Base-by-base conservation (phyloP, 345 rosid species). In the Reutealis trisperma region DNA sequence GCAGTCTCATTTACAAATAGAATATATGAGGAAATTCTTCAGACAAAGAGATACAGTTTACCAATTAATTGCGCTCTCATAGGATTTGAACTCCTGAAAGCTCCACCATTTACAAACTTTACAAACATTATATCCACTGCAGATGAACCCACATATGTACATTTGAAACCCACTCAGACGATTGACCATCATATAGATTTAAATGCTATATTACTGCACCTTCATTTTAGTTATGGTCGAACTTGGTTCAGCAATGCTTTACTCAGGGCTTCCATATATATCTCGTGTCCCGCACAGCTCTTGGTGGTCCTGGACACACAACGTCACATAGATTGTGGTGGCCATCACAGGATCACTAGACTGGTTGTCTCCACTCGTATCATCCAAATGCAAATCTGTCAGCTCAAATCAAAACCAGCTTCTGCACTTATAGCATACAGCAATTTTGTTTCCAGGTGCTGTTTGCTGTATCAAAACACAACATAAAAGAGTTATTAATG, bases 381-480 rank as follows among this genome's bases (percentile, higher is more conserved):
- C 32, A 70, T 60, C 61, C 24, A 15, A 60, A 19, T 49, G 27
- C 18, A 1, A 13, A 59, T 67, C 68, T 73, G 87, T 92, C 85
- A 96, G 82, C 99, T 94, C 86, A 96, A 82, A 89, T 96, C 98
- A 81, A 96, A 96, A 76, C 99, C 99, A 6, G 99, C 99, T 60
- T 96, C 99, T 37, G 99, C 97, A 78, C 85, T 92, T 82, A 96
- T 94, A 45, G 97, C 93, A 66, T 96, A 96, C 70, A 94, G 86
- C 88, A 96, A 73, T 82, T 96, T 96, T 55, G 85, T 81, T 78
- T 89, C 92, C 77, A 96, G 82, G 80, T 92, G 97, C 85, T 94
- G 97, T 83, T 94, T 92, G 94, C 99, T 96, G 97, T 78, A 82
- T 65, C 72, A 75, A 68, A 72, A 70, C 64, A 79, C 19, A 10